Conservation (phyloP, 163 green algal species). For the Picocystis sp. region DNA sequence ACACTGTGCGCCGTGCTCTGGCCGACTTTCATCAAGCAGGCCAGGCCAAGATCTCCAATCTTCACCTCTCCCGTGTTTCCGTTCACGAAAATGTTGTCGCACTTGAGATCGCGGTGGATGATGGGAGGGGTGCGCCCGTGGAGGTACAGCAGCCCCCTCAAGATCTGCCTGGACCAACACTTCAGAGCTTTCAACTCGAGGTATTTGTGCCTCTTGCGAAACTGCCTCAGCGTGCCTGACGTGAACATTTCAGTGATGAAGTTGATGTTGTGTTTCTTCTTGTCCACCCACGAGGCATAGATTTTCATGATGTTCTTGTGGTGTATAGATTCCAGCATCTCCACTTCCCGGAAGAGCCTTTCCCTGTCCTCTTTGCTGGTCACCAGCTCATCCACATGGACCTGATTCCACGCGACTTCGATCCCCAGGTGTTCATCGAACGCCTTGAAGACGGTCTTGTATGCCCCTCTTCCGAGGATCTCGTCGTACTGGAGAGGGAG, state of each 20-base stretch:
- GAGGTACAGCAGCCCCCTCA: conserved; percentile 93
- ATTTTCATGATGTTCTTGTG: conserved; percentile 99
- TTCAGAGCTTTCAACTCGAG: conserved; percentile 90
- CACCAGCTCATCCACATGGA: conserved; percentile 41
- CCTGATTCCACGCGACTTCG: conserved; percentile 96
- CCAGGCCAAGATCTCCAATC: conserved; percentile 39
- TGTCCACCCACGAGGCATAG: conserved; percentile 84
- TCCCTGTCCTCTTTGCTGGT: conserved; percentile 57
- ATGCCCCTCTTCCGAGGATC: conserved; percentile 74
- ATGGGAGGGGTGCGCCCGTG: conserved; percentile 96
- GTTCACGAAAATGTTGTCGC: conserved; percentile 89
- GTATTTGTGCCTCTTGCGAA: conserved; percentile 78
- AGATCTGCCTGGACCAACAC: conserved; percentile 92
- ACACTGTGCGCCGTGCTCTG: conserved; percentile 24
- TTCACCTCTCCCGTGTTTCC: conserved; percentile 34
- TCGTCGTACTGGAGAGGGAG: conserved; percentile 32
- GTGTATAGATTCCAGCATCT: conserved; percentile 89
- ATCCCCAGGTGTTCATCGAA: conserved; percentile 85
- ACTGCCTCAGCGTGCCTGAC: conserved; percentile 86
- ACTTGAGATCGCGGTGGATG: conserved; percentile 95
- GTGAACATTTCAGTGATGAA: conserved; percentile 99
- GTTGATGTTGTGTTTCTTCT: conserved; percentile 73
- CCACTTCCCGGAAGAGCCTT: conserved; percentile 84
- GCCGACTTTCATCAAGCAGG: conserved; percentile 21
- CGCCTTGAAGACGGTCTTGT: conserved; percentile 92